phyloP scores from a whole-genome alignment of 352 stramenopile genomes.

The Saprolegnia diclina region DNA sequence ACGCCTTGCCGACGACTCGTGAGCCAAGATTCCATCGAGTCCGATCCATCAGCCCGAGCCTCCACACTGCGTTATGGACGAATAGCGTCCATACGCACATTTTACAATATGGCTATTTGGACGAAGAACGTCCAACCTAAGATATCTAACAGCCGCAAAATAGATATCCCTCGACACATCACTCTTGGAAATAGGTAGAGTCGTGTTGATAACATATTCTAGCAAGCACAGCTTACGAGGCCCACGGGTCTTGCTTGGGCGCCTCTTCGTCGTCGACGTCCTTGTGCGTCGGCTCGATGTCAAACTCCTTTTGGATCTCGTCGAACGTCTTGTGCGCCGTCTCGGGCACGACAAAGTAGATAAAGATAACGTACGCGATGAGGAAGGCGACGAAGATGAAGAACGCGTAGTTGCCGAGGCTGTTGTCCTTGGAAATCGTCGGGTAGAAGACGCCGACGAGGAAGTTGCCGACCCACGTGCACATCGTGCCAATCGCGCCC shows the following conservation, averaged over 20 bases:
- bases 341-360: conserved; percentile 32
- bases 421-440: conserved; percentile 24
- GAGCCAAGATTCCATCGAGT: no score
- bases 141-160: no score
- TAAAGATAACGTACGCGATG: conserved; percentile 35
- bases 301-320: conserved; percentile 32
- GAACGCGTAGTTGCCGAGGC: conserved; percentile 34
- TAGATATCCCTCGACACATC: no score
- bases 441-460: conserved; percentile 48
- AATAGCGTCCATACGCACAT: no score
- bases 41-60: no score
- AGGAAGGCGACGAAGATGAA: conserved; percentile 40
- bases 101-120: no score
- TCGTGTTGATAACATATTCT: no score
- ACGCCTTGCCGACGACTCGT: no score
- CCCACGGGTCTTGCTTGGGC: conserved; percentile 3
- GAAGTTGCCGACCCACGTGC: conserved; percentile 38
- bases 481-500: conserved; percentile 12
- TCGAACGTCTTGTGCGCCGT: conserved; percentile 32
- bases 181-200: no score
- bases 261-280: background rate
- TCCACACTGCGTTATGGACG: no score
- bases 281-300: background rate
- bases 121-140: no score
- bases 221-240: background rate